phyloP scores from a whole-genome alignment of 345 rosid genomes.

The Syzygium jambos region DNA sequence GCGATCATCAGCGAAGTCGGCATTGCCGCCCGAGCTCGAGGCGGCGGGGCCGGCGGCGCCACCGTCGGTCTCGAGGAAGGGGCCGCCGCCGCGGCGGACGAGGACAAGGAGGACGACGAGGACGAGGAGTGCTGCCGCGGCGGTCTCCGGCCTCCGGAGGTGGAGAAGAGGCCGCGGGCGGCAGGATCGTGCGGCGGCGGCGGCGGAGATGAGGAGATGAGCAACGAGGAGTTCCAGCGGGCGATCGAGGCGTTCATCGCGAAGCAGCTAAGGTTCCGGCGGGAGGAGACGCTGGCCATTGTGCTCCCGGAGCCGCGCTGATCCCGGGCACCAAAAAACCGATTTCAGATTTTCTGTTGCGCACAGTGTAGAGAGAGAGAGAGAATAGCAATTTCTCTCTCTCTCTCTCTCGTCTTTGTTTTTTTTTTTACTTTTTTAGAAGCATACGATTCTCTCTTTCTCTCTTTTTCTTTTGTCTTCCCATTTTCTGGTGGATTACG shows the following conservation, averaged over 20 bases:
- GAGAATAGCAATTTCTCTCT: no score
- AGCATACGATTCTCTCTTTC: neutral
- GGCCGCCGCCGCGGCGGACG: no score
- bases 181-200: neutral
- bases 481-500: neutral
- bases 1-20: no score
- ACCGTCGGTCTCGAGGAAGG: no score
- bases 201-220: constrained; percentile 34
- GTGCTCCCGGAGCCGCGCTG: constrained; percentile 24
- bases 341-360: neutral
- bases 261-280: constrained; percentile 55
- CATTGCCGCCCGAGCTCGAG: no score
- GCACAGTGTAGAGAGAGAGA: neutral
- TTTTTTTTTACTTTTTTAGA: neutral
- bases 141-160: constrained; percentile 41
- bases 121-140: neutral
- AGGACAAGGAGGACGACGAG: no score
- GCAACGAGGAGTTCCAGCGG: constrained; percentile 68
- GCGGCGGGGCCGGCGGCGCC: no score
- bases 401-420: neutral
- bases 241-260: constrained; percentile 71
- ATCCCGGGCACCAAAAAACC: neutral
- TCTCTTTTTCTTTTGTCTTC: rapidly evolving
- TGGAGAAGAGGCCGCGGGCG: constrained; percentile 16
- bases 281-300: constrained; percentile 45